phyloP scores from a whole-genome alignment of 164 flowering plant genomes.

The Taxillus chinensis region DNA sequence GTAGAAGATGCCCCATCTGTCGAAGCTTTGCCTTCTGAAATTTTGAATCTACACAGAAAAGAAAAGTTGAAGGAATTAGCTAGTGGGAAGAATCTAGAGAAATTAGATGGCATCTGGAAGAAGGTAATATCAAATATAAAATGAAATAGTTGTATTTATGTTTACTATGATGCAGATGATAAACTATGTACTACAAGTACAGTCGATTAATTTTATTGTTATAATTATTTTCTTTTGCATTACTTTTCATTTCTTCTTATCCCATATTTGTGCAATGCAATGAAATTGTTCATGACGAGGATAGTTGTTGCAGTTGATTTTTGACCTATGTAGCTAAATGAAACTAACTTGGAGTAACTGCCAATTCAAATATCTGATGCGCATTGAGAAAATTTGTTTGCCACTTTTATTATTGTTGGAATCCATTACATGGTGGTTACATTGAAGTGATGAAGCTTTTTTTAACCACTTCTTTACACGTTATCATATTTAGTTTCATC shows the following conservation, averaged over 20 bases:
- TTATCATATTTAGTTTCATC: no score
- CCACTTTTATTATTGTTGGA: no score
- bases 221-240: neutral
- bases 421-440: no score
- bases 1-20: conserved; percentile 35
- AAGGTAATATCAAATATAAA: conserved; percentile 39
- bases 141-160: conserved; percentile 3
- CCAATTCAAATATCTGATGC: no score
- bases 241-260: neutral
- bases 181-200: no score
- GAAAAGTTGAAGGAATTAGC: conserved; percentile 36
- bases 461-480: no score
- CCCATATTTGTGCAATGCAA: neutral
- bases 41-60: conserved; percentile 45
- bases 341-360: no score
- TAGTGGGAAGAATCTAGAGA: conserved; percentile 39
- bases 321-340: no score
- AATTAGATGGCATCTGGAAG: conserved; percentile 74
- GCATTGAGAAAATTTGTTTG: no score
- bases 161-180: neutral
- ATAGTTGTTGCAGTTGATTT: no score
- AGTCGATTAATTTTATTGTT: neutral
- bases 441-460: no score
- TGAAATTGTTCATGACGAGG: no score
- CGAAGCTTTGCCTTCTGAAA: conserved; percentile 33